Base-by-base conservation (phyloP, 768 basidiomycete species). In the Chiua virens region DNA sequence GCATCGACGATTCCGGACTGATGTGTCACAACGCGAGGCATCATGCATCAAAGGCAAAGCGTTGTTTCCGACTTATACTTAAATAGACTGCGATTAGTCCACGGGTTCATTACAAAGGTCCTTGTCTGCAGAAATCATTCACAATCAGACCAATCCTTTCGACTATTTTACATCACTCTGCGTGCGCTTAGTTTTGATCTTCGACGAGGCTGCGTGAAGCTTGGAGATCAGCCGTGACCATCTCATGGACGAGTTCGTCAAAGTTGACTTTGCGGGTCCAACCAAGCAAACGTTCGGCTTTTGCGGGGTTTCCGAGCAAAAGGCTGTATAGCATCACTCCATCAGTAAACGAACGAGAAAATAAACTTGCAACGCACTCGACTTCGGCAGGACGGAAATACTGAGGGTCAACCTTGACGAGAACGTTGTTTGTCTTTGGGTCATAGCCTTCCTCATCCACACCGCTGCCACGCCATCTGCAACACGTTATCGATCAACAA, bases 301-400 rank as follows among this genome's bases (percentile, higher is more conserved):
- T 98, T 45, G 87, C 76, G 5, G 94, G 92, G 69, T 89, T 87
- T 14, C 95, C 95, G 42, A 86, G 79, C 36, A 98, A 79, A 48
- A 95, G 80, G 5, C 92, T 93, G 41, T 45, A 8, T 39, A 9
- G 14, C 15, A 32, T 23, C 20, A 18, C 21, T 4, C 18, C 27
- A 14, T 59, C 18, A 55, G 40, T 22, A 13, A n/a, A n/a, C n/a
- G n/a, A 23, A 23, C 23, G 14, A 49, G 34, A 25, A 20, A 22
- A n/a, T n/a, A 39, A 28, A 34, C 22, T 23, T 35, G 30, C 39
- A 34, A 85, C 89, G 55, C 63, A 92, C 86, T 96, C 92, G 72
- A 96, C 92, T 83, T 95, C 92, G 18, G 91, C 89, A 9, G 92
- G 92, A 69, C 94, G 88, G 87, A 94, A 97, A 77, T 97, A 96